Conservation (phyloP, 2,329 filamentous ascomycete species). For the Triangularia verruculosa region DNA sequence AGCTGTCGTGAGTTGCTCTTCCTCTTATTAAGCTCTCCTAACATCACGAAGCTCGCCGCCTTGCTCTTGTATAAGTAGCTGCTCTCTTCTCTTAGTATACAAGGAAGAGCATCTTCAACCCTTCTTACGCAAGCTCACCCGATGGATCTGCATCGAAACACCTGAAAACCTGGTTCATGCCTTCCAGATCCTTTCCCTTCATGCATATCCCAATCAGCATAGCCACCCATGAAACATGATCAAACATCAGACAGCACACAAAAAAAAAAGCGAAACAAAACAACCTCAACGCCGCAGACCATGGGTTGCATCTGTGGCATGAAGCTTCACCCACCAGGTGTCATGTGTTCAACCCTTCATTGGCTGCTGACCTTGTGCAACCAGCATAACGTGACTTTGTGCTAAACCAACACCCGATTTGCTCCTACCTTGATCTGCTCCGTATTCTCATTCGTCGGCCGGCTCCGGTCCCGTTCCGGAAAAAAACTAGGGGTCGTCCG, state of each 20-base stretch:
- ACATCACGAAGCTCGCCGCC: too few species aligned
- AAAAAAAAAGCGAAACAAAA: neutral
- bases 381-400: neutral
- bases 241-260: too few species aligned
- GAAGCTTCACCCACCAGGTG: too few species aligned
- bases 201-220: neutral
- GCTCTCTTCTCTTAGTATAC: too few species aligned
- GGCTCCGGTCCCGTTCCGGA: neutral
- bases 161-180: neutral
- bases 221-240: neutral
- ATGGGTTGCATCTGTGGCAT: too few species aligned
- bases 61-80: too few species aligned
- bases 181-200: neutral
- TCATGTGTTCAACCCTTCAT: neutral
- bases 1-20: too few species aligned
- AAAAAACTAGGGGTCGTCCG: neutral
- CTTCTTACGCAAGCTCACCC: too few species aligned
- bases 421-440: neutral
- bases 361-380: neutral
- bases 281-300: too few species aligned
- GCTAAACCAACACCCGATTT: neutral
- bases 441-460: neutral
- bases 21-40: too few species aligned
- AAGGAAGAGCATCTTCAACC: too few species aligned
- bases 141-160: neutral